These are phyloP conservation scores for Eleusine indica DNA, from an alignment of 176 grass and related monocot species.

Conservation along the genomic window DNA sequence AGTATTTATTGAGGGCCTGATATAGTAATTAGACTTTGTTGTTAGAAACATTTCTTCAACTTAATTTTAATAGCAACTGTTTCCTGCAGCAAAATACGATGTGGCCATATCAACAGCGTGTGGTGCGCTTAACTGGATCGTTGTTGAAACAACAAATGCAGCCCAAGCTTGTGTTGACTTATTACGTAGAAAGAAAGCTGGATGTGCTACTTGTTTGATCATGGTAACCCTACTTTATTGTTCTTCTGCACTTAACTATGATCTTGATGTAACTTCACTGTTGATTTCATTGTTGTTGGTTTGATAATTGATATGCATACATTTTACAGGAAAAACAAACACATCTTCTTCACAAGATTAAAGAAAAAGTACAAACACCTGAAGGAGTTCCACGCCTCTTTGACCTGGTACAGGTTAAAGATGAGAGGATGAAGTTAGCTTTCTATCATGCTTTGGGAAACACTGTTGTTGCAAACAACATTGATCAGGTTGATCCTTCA, in stretches of 20 bases:
- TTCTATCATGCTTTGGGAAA: constrained; percentile 83
- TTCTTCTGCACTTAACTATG: not conserved
- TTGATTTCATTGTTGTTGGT: constrained; percentile 23
- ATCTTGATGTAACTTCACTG: constrained; percentile 7
- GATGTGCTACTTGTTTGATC: constrained; percentile 90
- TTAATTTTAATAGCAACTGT: constrained; percentile 35
- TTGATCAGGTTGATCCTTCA: constrained; percentile 79
- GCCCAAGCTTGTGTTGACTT: constrained; percentile 94
- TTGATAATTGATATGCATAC: constrained; percentile 25
- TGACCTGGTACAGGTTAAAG: constrained; percentile 93
- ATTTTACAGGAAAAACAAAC: constrained; percentile 82
- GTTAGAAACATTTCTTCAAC: constrained; percentile 24
- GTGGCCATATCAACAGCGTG: constrained; percentile 81
- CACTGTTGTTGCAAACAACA: constrained; percentile 81
- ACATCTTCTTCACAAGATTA: constrained; percentile 56
- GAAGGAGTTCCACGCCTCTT: constrained; percentile 90
- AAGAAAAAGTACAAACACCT: constrained; percentile 71
- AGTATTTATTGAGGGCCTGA: not conserved
- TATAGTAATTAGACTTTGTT: not conserved
- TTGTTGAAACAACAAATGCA: constrained; percentile 89
- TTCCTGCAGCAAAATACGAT: constrained; percentile 87
- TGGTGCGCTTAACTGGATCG: constrained; percentile 78
- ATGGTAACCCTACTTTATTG: constrained; percentile 57
- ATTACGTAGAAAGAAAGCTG: constrained; percentile 81
- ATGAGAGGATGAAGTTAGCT: constrained; percentile 76